Evolutionary conservation across 768 basidiomycete genomes (phyloP), one percentile per base, ranked within the genome.

Genomic region (Nevesoporus exiguus): DNA sequence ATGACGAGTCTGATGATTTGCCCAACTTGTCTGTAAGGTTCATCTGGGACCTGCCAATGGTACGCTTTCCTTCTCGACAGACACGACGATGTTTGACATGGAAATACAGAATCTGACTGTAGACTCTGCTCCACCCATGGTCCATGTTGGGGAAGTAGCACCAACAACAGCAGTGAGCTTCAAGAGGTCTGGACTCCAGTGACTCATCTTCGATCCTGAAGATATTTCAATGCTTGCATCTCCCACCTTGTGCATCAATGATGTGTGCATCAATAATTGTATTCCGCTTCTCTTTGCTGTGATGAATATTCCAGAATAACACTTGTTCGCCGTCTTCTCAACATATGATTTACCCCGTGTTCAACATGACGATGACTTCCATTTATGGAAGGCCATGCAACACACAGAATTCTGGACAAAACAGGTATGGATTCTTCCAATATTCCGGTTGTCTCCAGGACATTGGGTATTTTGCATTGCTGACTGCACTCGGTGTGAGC

Each of bases 341-440:
- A 33, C 45, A 2, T 33, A 14, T 7, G 31, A 47, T 14, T 21
- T 47, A 0, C 45, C 31, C 2, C 5, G 21, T 24, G 21, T 21
- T 14, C 13, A 11, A 4, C n/a, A 33, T 7, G 9, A 33, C 3
- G 8, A 5, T 9, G 7, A 33, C 4, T 0, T 6, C 4, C 5
- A 47, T 3, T 10, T 47, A 10, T 47, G 10, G 7, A 22, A 31
- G 3, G 31, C 14, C 0, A 34, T 21, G 0, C 2, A 14, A 7
- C 45, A 22, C 30, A 47, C 19, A 5, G n/a, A 24, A 0, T 77
- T 66, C 48, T 75, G 74, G 73, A 14, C 10, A 0, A 71, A 68
- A 13, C 15, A 47, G 5, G 30, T 30, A 9, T 46, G 44, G 39
- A 41, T 51, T 14, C 30, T 51, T 27, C 27, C 51, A 9, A 52